Percentiles rank a stretch among this genome's conserved stretches.
Conservation (phyloP, 805 yeast genomes). For the Kodamaea neixiangensis region DNA sequence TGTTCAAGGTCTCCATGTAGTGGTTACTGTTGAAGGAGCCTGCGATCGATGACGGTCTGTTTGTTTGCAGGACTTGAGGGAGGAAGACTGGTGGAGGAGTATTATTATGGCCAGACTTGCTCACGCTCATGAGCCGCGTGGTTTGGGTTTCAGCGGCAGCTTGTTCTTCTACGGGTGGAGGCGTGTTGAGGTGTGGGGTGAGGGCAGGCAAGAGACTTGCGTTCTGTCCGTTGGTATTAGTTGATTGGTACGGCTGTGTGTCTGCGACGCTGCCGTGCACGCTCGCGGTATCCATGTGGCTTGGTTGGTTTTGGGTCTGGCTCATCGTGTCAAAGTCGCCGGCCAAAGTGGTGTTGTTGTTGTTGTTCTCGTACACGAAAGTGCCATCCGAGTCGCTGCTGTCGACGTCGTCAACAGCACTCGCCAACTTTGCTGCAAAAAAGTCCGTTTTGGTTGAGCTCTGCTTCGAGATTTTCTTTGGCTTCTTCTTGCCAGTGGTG, state of each 20-base stretch:
- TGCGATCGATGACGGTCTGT: constrained; percentile 16
- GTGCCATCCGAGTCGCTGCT: constrained; percentile 91
- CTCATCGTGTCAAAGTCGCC: constrained; percentile 22
- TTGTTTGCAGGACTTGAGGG: not conserved
- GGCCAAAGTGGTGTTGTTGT: constrained; percentile 44
- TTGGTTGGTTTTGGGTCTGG: constrained; percentile 8
- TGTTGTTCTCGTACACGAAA: constrained; percentile 79
- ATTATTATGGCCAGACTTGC: constrained; percentile 16
- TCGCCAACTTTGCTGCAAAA: constrained; percentile 92
- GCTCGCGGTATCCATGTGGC: constrained; percentile 11
- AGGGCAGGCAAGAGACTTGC: not conserved
- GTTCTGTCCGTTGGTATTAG: not conserved
- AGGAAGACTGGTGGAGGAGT: constrained; percentile 17
- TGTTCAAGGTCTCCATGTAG: constrained; percentile 20
- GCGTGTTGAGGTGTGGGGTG: not conserved
- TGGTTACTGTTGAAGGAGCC: constrained; percentile 26
- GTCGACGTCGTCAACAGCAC: constrained; percentile 89
- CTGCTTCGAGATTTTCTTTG: constrained; percentile 41
- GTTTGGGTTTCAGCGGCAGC: not conserved
- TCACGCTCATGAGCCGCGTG: not conserved
- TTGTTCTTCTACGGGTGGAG: constrained; percentile 1
- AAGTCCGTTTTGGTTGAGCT: constrained; percentile 82
- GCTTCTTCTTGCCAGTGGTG: constrained; percentile 15
- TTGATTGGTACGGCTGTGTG: not conserved
- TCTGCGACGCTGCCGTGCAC: constrained; percentile 15